Base-by-base conservation (phyloP, 768 basidiomycete genomes). In the Russula vinacea region DNA sequence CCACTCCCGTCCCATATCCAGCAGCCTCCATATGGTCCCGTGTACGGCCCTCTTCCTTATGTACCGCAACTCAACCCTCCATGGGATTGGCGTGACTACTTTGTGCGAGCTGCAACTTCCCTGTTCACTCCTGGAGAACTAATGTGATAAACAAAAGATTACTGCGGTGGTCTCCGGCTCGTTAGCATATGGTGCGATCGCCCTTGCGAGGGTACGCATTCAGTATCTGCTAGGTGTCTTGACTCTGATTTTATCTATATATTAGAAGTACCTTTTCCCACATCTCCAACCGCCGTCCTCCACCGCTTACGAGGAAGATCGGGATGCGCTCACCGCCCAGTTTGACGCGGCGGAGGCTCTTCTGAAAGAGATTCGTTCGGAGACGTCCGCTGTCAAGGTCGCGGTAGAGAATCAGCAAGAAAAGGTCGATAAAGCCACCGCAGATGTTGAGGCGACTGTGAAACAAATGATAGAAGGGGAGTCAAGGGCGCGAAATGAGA, bases 41-140 rank as follows among this genome's bases (percentile, higher is more conserved):
- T 74, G 1, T 89, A 86, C 74, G 78, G 74, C 2, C 76, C 79
- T 22, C 75, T 79, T 66, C 73, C 76, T 17, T 79, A 77, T 70
- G 71, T 73, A 33, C 75, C 82, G 66, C 79, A 79, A 17, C 76
- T 75, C 29, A 71, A 76, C 26, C 84, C 83, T 10, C 79, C 78
- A 63, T 86, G 91, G 84, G 96, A 98, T 74, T 99, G 97, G 97
- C 81, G 95, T 62, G 97, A 99, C 76, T 93, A 96, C 75, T 99
- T 98, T 74, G 94, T 95, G 72, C 71, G 91, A 78, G 22, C 57
- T 29, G 35, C 68, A 56, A 49, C 39, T 29, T 29, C 45, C 52
- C 17, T 24, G 10, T 56, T 39, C 17, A 59, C 55, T 68, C 71
- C 68, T 73, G 69, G 16, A 44, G 10, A 26, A n/a, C 44, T 58